Evolutionary conservation across 169 alveolate species (phyloP).

Genomic region (Besnoitia besnoiti): DNA sequence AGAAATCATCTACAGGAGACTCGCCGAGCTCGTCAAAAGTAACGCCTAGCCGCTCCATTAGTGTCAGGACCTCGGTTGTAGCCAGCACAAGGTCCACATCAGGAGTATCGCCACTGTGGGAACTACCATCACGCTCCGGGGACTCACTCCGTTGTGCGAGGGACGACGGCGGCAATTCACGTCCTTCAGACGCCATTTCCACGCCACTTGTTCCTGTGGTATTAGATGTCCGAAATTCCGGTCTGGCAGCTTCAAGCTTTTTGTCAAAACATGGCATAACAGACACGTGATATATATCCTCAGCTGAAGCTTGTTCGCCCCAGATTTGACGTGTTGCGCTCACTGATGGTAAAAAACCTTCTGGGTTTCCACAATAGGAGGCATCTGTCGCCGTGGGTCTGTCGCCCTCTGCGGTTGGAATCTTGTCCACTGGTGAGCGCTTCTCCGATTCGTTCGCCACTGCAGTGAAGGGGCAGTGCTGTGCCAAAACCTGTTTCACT

Average conservation of each 20-base stretch:
- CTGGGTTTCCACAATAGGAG: background rate
- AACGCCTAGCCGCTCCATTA: constrained; percentile 63
- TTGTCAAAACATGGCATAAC: constrained; percentile 94
- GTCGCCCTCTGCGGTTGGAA: constrained; percentile 10
- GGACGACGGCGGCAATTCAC: background rate
- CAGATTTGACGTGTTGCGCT: too few relatives aligned
- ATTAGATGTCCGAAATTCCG: constrained; percentile 58
- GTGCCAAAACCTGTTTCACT: constrained; percentile 17
- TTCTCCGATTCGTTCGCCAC: background rate
- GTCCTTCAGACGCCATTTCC: background rate
- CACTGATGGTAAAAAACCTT: background rate
- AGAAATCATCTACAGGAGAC: constrained; percentile 44
- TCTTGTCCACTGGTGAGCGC: background rate
- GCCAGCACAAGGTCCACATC: constrained; percentile 88
- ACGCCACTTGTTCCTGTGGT: background rate
- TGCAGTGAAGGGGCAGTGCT: constrained; percentile 34
- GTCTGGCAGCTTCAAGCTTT: constrained; percentile 90
- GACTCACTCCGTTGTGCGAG: background rate
- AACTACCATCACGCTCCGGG: background rate
- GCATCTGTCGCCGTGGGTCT: background rate
- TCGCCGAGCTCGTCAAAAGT: constrained; percentile 32
- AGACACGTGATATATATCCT: constrained; percentile 79
- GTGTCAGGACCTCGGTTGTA: constrained; percentile 83
- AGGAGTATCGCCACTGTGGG: constrained; percentile 42
- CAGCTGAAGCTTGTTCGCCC: constrained; percentile 46